Conservation (phyloP, 2,329 filamentous ascomycete genomes). For the Botrytis galanthina region DNA sequence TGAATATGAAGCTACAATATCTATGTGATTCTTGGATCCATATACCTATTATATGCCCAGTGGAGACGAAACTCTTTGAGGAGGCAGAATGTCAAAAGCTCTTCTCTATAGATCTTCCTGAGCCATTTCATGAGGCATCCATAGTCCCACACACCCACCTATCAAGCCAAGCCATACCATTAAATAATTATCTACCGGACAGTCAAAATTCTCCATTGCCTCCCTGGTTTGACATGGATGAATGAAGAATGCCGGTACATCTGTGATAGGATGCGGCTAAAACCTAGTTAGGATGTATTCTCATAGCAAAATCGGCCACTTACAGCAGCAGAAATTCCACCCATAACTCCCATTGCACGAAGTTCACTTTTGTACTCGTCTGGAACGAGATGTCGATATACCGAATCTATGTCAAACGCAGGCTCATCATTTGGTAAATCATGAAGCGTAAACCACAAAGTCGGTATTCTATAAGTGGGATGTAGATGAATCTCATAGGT, state of each 20-base stretch:
- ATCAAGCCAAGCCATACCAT: constrained; percentile 87
- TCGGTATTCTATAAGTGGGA: constrained; percentile 70
- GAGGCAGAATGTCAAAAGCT: neutral
- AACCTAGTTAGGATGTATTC: constrained; percentile 16
- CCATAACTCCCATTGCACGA: constrained; percentile 60
- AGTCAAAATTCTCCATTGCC: constrained; percentile 65
- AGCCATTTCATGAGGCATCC: constrained; percentile 69
- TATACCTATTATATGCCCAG: neutral
- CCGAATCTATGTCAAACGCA: constrained; percentile 62
- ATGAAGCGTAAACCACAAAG: constrained; percentile 71
- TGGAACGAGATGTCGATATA: constrained; percentile 71
- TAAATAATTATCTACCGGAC: constrained; percentile 68
- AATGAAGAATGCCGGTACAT: constrained; percentile 79
- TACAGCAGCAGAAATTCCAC: constrained; percentile 75
- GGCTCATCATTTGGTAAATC: constrained; percentile 55
- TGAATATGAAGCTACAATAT: neutral
- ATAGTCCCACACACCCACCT: constrained; percentile 75
- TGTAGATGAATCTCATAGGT: constrained; percentile 73
- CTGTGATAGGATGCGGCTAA: constrained; percentile 69
- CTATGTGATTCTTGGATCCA: neutral
- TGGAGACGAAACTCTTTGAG: neutral
- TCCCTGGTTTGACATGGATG: constrained; percentile 89
- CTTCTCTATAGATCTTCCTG: neutral
- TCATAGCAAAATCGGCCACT: constrained; percentile 41
- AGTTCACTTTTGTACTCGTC: constrained; percentile 61